Base-by-base conservation (phyloP, 2,329 filamentous ascomycete genomes). In the Talaromyces sp. region DNA sequence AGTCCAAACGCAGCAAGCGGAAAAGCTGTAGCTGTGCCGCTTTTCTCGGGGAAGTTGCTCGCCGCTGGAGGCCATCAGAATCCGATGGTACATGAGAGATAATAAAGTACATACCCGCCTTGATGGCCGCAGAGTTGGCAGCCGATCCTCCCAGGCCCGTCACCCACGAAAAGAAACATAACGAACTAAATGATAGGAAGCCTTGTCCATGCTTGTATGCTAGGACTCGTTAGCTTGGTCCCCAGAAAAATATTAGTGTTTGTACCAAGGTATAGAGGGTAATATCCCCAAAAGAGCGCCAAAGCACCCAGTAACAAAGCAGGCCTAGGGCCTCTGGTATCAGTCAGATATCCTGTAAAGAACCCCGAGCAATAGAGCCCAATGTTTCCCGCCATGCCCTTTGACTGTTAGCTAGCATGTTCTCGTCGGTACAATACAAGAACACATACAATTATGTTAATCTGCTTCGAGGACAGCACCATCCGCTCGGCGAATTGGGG, bases 311-410 rank as follows among this genome's bases (percentile, higher is more conserved):
- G 81, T 11, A 96, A 78, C 6, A 95, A 89, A 62, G 92, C 90
- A 61, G 90, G 88, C 60, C 92, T 85, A 50, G 94, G 92, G 0
- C 94, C 93, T 72, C 87, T 89, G 62, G 84, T 82, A 78, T 99
- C 95, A 67, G 97, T 89, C 70, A 97, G 86, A 71, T 97, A 86
- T 63, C 95, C 95, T 68, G 96, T 85, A 1, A 94, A 93, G 71
- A 98, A 90, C 33, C 95, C 95, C 73, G 92, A 85, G 8, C 88
- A 88, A 79, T 98, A 98, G 92, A 97, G 97, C 73, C 94, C 94
- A 73, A 98, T 80, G 73, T 83, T 83, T 41, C 78, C 82, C 56
- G 81, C 80, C 3, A 75, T 79, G 27, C 91, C 84, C 84, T 86
- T 68, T 8, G 62, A 48, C 52, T 27, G 52, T 54, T 62, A 60